Percentiles rank a stretch among this genome's conserved stretches.
Conservation (phyloP, 768 basidiomycete genomes). For the Filobasidium wieringae region DNA sequence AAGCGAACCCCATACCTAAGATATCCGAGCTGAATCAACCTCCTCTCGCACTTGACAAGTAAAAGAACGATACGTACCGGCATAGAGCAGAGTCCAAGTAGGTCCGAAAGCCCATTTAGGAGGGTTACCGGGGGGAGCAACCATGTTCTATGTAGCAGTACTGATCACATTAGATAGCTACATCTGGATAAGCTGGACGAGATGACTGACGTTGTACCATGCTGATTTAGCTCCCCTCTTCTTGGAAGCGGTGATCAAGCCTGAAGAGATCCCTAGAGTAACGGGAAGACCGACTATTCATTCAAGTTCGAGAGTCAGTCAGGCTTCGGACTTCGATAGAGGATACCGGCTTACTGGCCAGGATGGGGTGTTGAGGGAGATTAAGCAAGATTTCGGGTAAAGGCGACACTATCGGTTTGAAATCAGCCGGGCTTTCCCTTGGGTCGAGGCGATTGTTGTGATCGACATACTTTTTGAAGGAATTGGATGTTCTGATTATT, state of each 20-base stretch:
- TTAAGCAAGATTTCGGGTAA: constrained; percentile 48
- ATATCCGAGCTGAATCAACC: constrained; percentile 18
- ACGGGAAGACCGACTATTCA: constrained; percentile 48
- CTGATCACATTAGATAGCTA: neutral
- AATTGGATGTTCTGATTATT: no score
- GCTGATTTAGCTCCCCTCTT: constrained; percentile 40
- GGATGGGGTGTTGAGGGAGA: constrained; percentile 49
- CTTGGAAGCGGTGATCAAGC: constrained; percentile 44
- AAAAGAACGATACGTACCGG: constrained; percentile 19
- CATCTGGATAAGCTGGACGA: neutral
- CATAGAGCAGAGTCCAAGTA: constrained; percentile 49
- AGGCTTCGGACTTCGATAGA: neutral
- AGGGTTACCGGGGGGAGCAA: constrained; percentile 47
- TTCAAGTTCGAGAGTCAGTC: no score
- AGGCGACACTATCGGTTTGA: constrained; percentile 40
- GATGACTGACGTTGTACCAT: constrained; percentile 51
- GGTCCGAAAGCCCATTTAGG: constrained; percentile 50
- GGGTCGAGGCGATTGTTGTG: no score
- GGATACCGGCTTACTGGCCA: constrained; percentile 37
- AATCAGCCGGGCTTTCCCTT: no score
- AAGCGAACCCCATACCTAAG: constrained; percentile 56
- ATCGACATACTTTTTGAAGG: no score
- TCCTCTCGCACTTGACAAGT: constrained; percentile 6
- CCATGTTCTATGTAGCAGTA: constrained; percentile 41
- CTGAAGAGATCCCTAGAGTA: constrained; percentile 48